Conservation (phyloP, 2,329 filamentous ascomycete species). For the Penicillium sp. region DNA sequence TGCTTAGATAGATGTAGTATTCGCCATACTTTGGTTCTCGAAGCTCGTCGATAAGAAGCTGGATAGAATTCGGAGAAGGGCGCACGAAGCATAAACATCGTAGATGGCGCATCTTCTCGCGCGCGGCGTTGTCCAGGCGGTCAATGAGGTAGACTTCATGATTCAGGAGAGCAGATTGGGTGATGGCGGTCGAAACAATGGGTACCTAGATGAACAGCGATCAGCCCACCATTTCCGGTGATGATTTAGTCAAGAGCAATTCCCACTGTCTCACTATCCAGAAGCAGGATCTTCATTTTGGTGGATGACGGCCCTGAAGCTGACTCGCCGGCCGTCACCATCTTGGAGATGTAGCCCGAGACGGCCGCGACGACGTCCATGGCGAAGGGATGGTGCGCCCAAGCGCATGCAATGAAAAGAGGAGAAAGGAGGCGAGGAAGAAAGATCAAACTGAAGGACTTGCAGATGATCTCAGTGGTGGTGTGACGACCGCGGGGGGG, state of each 20-base stretch:
- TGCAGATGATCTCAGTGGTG: constrained; percentile 12
- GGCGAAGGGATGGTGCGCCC: constrained; percentile 34
- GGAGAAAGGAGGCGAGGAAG: not conserved
- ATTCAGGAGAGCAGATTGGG: constrained; percentile 89
- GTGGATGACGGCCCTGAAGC: constrained; percentile 65
- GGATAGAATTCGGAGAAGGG: constrained; percentile 88
- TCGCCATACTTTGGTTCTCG: constrained; percentile 96
- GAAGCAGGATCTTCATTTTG: constrained; percentile 97
- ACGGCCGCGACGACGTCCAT: constrained; percentile 97
- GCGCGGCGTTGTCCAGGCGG: constrained; percentile 82
- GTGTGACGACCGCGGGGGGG: constrained; percentile 14
- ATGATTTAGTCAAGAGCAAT: constrained; percentile 39
- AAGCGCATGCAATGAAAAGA: constrained; percentile 12
- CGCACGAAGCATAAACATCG: constrained; percentile 91
- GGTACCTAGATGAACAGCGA: constrained; percentile 60
- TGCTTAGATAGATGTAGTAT: constrained; percentile 97
- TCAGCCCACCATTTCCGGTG: constrained; percentile 30
- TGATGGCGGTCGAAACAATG: constrained; percentile 92
- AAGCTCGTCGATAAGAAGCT: constrained; percentile 91
- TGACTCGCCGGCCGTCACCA: constrained; percentile 81
- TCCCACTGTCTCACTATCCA: constrained; percentile 86
- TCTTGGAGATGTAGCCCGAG: constrained; percentile 93
- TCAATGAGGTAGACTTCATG: constrained; percentile 99
- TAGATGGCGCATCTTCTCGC: constrained; percentile 98
- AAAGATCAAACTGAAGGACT: constrained; percentile 4